Percentiles rank a stretch among this genome's conserved stretches.
phyloP scores from a whole-genome alignment of 495 filamentous ascomycete genomes.

The Penicillium cosmopolitanum region DNA sequence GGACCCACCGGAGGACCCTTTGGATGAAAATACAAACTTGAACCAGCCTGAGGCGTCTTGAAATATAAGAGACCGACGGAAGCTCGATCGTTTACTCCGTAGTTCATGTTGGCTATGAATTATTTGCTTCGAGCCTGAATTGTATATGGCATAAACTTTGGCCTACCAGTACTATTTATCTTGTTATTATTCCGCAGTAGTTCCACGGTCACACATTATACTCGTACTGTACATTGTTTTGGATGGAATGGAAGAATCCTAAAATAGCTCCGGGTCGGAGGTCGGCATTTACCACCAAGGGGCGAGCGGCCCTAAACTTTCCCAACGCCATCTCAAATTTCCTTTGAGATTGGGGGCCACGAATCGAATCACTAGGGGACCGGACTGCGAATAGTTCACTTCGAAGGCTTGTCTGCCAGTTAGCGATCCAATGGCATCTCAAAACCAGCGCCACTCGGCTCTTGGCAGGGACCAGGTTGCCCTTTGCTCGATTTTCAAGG shows the following conservation, averaged over 20 bases:
- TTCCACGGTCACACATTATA: no score
- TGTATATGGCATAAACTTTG: no score
- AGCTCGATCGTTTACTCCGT: no score
- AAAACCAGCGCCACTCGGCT: conserved; percentile 6
- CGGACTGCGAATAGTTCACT: background rate
- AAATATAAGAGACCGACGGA: no score
- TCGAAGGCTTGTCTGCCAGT: background rate
- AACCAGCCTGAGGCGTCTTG: no score
- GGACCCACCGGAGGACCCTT: background rate
- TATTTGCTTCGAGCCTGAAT: no score
- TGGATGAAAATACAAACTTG: background rate
- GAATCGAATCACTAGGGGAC: background rate
- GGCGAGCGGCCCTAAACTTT: background rate
- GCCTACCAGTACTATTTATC: background rate
- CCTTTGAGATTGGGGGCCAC: background rate
- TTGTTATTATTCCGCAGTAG: background rate
- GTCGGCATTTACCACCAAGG: background rate
- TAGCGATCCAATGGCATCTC: conserved; percentile 7
- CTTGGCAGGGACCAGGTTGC: conserved; percentile 14
- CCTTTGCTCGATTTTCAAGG: conserved; percentile 3
- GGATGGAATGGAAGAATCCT: background rate
- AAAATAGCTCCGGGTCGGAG: background rate
- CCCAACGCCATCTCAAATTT: background rate
- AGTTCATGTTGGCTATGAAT: no score
- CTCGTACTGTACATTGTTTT: no score